phyloP scores from a whole-genome alignment of 441 rosid genomes.

The Gossypium schwendimanii region DNA sequence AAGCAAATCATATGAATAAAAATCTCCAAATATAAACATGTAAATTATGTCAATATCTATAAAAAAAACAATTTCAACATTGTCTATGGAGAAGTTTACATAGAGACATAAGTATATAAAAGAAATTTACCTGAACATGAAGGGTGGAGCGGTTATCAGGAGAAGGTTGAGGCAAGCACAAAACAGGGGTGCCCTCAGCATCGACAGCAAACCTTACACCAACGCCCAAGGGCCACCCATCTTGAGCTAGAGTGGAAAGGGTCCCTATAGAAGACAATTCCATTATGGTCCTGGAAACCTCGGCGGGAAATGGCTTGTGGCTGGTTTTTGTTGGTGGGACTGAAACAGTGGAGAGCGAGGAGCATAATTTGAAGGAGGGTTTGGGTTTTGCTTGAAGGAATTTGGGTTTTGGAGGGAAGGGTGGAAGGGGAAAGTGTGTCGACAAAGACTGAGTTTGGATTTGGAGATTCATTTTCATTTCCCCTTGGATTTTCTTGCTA shows the following conservation, averaged over 20 bases:
- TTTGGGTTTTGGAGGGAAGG: conserved; percentile 26
- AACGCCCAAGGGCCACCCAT: conserved; percentile 73
- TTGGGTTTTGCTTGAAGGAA: conserved; percentile 29
- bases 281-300: conserved; percentile 80
- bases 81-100: neutral
- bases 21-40: neutral
- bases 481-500: neutral
- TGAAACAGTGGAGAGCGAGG: conserved; percentile 53
- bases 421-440: conserved; percentile 31
- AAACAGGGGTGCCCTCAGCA: conserved; percentile 65
- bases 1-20: conserved; percentile 8
- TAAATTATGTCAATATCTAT: neutral
- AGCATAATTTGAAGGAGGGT: conserved; percentile 33
- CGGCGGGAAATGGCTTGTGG: conserved; percentile 69
- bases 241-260: conserved; percentile 56
- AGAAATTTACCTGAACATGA: conserved; percentile 64
- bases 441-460: conserved; percentile 49
- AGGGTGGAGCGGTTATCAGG: conserved; percentile 64
- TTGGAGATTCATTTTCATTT: conserved; percentile 45
- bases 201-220: conserved; percentile 87
- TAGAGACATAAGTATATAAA: neutral
- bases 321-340: conserved; percentile 20
- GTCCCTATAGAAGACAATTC: conserved; percentile 74
- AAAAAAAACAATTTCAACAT: neutral
- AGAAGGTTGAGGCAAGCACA: conserved; percentile 46